Conservation (phyloP, 306 rosid species). For the Vachellia pachyceras region DNA sequence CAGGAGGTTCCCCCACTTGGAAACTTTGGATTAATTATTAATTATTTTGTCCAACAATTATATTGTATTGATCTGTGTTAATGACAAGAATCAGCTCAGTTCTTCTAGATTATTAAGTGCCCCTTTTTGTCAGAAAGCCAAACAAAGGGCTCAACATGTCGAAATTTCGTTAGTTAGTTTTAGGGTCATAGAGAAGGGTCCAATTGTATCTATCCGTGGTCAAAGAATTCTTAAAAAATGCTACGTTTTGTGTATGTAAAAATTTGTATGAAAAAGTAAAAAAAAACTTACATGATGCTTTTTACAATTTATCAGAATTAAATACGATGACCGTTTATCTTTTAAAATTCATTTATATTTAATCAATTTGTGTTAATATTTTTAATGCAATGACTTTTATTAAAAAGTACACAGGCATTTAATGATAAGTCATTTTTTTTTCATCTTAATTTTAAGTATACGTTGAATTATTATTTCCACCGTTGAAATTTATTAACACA, state of each 20-base stretch:
- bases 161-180: neutral
- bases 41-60: neutral
- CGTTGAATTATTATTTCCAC: neutral
- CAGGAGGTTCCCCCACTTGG: slow-evolving; percentile 33
- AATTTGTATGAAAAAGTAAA: too few species aligned
- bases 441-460: neutral
- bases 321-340: neutral
- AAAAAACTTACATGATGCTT: neutral
- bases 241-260: neutral
- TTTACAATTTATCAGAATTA: neutral
- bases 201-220: neutral
- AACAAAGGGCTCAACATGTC: neutral
- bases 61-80: too few species aligned
- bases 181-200: neutral
- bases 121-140: neutral
- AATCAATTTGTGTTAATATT: neutral
- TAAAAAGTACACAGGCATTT: neutral
- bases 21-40: neutral
- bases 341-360: neutral
- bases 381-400: neutral
- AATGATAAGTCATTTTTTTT: neutral
- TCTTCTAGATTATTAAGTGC: neutral
- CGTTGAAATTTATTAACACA: neutral
- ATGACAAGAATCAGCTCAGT: too few species aligned
- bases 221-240: neutral